Percentiles rank a stretch among this genome's conserved stretches.
Evolutionary conservation across 2,329 filamentous ascomycete species (phyloP).

Genomic region (Lasiodiplodia sp.): DNA sequence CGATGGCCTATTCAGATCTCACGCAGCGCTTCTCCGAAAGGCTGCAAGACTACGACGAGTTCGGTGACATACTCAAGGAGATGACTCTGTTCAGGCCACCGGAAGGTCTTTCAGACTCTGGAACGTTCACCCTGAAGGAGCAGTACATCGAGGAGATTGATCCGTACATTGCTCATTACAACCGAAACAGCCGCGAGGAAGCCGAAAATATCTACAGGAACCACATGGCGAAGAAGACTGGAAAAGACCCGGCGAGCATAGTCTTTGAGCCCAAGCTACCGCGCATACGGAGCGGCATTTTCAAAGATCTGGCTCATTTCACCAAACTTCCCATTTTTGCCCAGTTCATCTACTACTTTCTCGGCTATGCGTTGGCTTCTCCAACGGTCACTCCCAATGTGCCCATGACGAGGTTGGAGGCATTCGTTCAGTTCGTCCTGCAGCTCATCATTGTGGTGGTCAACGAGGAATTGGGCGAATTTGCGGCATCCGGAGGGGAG

Average conservation of each 20-base stretch:
- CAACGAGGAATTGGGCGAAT: conserved; percentile 74
- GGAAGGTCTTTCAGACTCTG: conserved; percentile 89
- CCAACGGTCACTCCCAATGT: conserved; percentile 74
- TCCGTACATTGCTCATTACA: conserved; percentile 95
- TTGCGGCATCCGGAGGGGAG: conserved; percentile 56
- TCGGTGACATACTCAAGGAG: conserved; percentile 81
- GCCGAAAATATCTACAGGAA: conserved; percentile 88
- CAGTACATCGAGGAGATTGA: conserved; percentile 89
- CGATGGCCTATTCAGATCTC: conserved; percentile 92
- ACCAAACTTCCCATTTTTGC: conserved; percentile 86
- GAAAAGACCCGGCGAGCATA: conserved; percentile 80
- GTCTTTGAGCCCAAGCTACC: conserved; percentile 89
- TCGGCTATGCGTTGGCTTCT: conserved; percentile 80
- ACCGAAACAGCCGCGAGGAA: conserved; percentile 95
- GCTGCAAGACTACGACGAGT: conserved; percentile 86
- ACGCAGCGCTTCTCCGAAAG: conserved; percentile 86
- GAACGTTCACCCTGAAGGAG: conserved; percentile 90
- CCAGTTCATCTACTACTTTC: conserved; percentile 86
- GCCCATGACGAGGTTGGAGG: conserved; percentile 83
- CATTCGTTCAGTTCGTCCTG: conserved; percentile 88
- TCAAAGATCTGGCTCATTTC: conserved; percentile 77
- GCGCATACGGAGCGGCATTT: conserved; percentile 78
- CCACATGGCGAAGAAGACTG: conserved; percentile 85
- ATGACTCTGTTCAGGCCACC: conserved; percentile 90
- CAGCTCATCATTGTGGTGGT: conserved; percentile 88